phyloP scores from a whole-genome alignment of 495 filamentous ascomycete species.

The Physcia stellaris region DNA sequence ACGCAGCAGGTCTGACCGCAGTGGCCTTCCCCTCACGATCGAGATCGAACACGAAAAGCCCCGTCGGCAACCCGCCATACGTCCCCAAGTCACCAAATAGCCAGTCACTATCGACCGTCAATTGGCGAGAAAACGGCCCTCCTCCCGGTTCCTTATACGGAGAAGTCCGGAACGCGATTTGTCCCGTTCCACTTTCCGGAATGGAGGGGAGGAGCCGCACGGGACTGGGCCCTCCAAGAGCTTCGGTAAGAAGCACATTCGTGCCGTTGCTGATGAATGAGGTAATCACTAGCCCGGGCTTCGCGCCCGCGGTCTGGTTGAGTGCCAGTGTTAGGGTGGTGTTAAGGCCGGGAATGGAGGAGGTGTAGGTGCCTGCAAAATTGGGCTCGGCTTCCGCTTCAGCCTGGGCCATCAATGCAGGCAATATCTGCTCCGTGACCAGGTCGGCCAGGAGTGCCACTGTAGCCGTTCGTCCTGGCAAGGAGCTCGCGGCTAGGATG shows the following conservation, averaged over 20 bases:
- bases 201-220: constrained; percentile 21
- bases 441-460: constrained; percentile 12
- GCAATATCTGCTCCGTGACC: constrained; percentile 18
- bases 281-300: constrained; percentile 29
- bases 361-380: constrained; percentile 26
- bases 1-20: constrained; percentile 16
- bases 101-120: constrained; percentile 14
- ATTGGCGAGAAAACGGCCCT: constrained; percentile 14
- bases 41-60: constrained; percentile 25
- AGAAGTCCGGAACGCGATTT: constrained; percentile 19
- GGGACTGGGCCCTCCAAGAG: constrained; percentile 7
- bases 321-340: constrained; percentile 26
- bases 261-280: constrained; percentile 38
- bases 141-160: not conserved
- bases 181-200: constrained; percentile 4
- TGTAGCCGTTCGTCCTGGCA: constrained; percentile 1
- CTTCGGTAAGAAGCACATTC: constrained; percentile 22
- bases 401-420: constrained; percentile 23
- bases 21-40: constrained; percentile 18
- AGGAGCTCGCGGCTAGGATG: constrained; percentile 19
- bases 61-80: constrained; percentile 17
- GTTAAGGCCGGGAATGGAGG: constrained; percentile 16
- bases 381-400: constrained; percentile 15
- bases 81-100: constrained; percentile 14
- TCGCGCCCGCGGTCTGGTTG: constrained; percentile 17